Percentiles rank a stretch among this genome's conserved stretches.
Conservation (phyloP, 2,329 filamentous ascomycete genomes). For the Aspergillus tanneri region DNA sequence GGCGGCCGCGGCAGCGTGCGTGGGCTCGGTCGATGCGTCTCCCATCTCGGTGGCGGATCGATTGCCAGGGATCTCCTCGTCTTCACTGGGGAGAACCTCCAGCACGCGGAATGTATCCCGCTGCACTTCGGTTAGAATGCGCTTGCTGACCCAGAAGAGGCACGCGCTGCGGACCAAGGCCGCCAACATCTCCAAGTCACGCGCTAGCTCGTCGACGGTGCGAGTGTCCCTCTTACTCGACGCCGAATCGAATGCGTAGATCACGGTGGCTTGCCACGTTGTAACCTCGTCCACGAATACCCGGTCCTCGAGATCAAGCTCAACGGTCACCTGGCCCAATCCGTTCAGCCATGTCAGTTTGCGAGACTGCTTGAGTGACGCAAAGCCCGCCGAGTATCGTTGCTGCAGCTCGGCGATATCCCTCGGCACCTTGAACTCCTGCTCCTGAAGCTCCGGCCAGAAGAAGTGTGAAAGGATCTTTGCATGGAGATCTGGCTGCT, state of each 20-base stretch:
- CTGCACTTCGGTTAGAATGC: constrained; percentile 49
- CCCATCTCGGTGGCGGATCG: constrained; percentile 15
- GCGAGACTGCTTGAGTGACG: constrained; percentile 74
- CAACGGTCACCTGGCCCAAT: constrained; percentile 75
- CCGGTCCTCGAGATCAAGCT: constrained; percentile 80
- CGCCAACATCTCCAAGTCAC: constrained; percentile 55
- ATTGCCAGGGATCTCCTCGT: constrained; percentile 23
- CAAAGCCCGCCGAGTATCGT: constrained; percentile 72
- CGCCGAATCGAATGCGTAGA: constrained; percentile 71
- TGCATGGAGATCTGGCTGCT: constrained; percentile 60
- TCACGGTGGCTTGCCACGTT: constrained; percentile 83
- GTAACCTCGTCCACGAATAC: constrained; percentile 68
- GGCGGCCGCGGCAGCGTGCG: constrained; percentile 39
- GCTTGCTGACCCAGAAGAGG: constrained; percentile 62
- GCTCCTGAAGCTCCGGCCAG: constrained; percentile 77
- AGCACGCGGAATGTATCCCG: constrained; percentile 57
- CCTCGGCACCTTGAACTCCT: constrained; percentile 47
- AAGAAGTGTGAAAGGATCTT: constrained; percentile 90
- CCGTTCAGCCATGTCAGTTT: constrained; percentile 87
- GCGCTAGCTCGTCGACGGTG: constrained; percentile 46
- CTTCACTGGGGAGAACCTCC: constrained; percentile 49
- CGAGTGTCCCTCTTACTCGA: constrained; percentile 41
- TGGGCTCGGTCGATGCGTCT: constrained; percentile 27
- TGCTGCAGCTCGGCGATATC: constrained; percentile 59
- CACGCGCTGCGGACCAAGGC: constrained; percentile 59